A percentile compares a stretch with the other conserved stretches of the same genome.
Evolutionary conservation across 805 yeast species (phyloP).

Genomic region (Candida easanensis): DNA sequence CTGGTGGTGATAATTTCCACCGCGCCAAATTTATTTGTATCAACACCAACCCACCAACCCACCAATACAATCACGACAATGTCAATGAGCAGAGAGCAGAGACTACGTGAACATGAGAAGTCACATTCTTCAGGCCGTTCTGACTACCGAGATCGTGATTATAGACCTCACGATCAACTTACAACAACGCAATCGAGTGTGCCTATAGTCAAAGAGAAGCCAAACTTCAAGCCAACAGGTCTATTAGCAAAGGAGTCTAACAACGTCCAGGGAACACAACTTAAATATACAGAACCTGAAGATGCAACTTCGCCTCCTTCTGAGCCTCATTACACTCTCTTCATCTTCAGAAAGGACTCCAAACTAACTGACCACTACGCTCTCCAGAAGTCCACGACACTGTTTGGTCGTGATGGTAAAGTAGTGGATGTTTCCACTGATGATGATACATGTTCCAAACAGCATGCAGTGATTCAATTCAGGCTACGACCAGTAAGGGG

Average conservation of each 20-base stretch:
- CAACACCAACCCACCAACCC: no score
- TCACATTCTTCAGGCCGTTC: no score
- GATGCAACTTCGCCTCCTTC: slow-evolving; percentile 33
- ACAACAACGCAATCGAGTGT: not conserved
- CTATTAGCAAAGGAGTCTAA: slow-evolving; percentile 39
- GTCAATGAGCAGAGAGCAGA: no score
- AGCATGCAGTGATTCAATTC: slow-evolving; percentile 50
- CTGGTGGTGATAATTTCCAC: no score
- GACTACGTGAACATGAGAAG: no score
- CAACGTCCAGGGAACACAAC: slow-evolving; percentile 32
- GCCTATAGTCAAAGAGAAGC: slow-evolving; percentile 21
- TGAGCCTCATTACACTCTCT: slow-evolving; percentile 27
- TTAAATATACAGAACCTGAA: slow-evolving; percentile 37
- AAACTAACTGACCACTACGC: slow-evolving; percentile 24
- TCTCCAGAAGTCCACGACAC: slow-evolving; percentile 29
- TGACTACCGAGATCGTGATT: no score
- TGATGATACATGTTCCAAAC: slow-evolving; percentile 39
- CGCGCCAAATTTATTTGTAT: no score
- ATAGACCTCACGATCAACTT: not conserved
- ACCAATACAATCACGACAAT: no score
- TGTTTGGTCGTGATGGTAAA: slow-evolving; percentile 36
- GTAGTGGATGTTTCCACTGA: slow-evolving; percentile 37
- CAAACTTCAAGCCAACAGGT: slow-evolving; percentile 42
- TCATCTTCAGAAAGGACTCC: slow-evolving; percentile 29
- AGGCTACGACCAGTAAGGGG: slow-evolving; percentile 23